Evolutionary conservation across 2,329 filamentous ascomycete species (phyloP), one percentile per base, ranked within the genome.

Genomic region (Phialocephala subalpina): DNA sequence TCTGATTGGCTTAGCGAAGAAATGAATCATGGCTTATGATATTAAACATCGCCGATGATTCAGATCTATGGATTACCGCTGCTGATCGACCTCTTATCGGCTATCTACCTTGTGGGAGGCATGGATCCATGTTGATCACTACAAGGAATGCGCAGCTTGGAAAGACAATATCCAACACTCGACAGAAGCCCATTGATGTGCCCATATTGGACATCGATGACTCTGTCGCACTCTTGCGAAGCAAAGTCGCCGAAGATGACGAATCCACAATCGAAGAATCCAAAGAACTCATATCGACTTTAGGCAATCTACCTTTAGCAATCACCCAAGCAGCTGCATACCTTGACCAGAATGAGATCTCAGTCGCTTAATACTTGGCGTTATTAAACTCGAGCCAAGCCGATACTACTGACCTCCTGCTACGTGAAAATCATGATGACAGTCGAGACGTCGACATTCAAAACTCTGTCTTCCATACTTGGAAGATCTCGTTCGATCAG

Each of bases 301-400:
- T 78, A 1, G 74, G 74, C 12, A 71, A 63, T 38, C 69, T 76
- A 20, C 74, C 75, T 16, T 68, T 75, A 2, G 74, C 74, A 38
- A 73, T 77, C 47, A 67, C 65, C 12, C 74, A 77, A 67, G 74
- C 73, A 3, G 71, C 67, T 3, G 64, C 72, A 2, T 77, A 75
- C n/a, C n/a, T n/a, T n/a, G n/a, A n/a, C n/a, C n/a, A n/a, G n/a
- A n/a, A n/a, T n/a, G n/a, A n/a, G n/a, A n/a, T n/a, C n/a, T n/a
- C n/a, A n/a, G n/a, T n/a, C n/a, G n/a, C n/a, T n/a, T n/a, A n/a
- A n/a, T n/a, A n/a, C n/a, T n/a, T n/a, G n/a, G n/a, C n/a, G n/a
- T n/a, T n/a, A n/a, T n/a, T n/a, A n/a, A n/a, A n/a, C n/a, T n/a
- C n/a, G n/a, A n/a, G n/a, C n/a, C n/a, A n/a, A n/a, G n/a, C n/a